phyloP scores from a whole-genome alignment of 495 filamentous ascomycete species.

The Aspergillus indologenus region DNA sequence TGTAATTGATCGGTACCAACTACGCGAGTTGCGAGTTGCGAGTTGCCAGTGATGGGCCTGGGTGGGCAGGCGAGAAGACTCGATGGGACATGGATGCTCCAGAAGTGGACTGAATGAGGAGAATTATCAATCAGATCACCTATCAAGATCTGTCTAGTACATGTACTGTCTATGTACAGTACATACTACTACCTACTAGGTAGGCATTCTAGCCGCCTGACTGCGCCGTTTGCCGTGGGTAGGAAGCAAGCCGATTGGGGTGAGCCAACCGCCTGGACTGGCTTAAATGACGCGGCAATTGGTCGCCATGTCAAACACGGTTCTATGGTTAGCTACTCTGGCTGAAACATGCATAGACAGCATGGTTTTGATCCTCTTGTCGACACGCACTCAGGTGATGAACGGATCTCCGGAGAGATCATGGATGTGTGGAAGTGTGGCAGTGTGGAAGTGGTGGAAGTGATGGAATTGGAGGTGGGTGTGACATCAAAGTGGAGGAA shows the following conservation, averaged over 20 bases:
- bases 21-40: no score
- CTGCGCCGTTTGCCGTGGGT: constrained; percentile 1
- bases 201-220: not conserved
- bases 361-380: not conserved
- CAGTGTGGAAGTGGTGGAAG: constrained; percentile 13
- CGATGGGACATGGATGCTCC: no score
- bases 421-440: not conserved
- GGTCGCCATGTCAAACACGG: not conserved
- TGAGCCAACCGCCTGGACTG: not conserved
- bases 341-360: constrained; percentile 5
- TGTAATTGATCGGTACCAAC: not conserved
- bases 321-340: constrained; percentile 3
- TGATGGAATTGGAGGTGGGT: no score
- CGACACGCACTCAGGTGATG: constrained; percentile 3
- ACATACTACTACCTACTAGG: not conserved
- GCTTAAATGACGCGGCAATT: constrained; percentile 2
- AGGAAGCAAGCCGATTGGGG: constrained; percentile 7
- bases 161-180: not conserved
- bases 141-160: no score
- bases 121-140: no score
- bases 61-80: no score
- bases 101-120: no score
- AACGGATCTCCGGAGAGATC: no score
- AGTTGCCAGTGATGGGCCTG: no score
- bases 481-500: not conserved